Base-by-base conservation (phyloP, 1,284 basidiomycete genomes). In the Apiotrichum sp. region DNA sequence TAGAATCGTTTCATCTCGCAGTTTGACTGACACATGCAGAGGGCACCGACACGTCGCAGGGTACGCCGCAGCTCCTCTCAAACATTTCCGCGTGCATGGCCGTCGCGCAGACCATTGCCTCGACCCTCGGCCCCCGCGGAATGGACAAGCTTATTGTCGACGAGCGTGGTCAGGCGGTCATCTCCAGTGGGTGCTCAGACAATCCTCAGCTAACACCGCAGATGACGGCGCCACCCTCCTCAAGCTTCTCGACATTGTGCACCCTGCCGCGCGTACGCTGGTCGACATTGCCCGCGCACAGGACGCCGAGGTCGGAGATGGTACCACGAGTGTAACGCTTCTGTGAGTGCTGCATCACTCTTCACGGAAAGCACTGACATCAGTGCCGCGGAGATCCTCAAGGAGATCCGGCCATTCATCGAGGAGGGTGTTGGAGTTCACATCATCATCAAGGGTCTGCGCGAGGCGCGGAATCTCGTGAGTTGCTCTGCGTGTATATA, bases 401-500 rank as follows among this genome's bases (percentile, higher is more conserved):
- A 97, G 77, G 93, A 98, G 78, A 83, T 93, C 47, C 85, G 87
- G 66, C 83, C 83, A 9, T 95, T 89, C 71, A 87, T 99, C 64
- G 96, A 98, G 78, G 96, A 99, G 70, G 95, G 93, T 58, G 91
- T 99, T 52, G 96, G 89, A 72, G 90, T 93, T 38, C 93, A 98
- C 77, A 87, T 96, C 67, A 96, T 98, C 77, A 93, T 95, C 83
- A 97, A 96, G 75, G 95, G 93, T 36, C 90, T 95, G 79, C 81
- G 91, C 61, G 85, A 88, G 73, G 93, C 95, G 39, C 84, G 87
- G 33, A 85, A 91, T 72, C 77, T 98, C 74, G 92, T 92, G 69
- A 71, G 84, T 77, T 5, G 5, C 31, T 5, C 16, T 16, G 22
- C 10, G 14, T 16, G 11, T 22, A 7, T 33, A 8, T 3, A 5